These are phyloP conservation scores for Boletus subcaerulescens DNA, from an alignment of 768 basidiomycete species.

Conservation along the genomic window DNA sequence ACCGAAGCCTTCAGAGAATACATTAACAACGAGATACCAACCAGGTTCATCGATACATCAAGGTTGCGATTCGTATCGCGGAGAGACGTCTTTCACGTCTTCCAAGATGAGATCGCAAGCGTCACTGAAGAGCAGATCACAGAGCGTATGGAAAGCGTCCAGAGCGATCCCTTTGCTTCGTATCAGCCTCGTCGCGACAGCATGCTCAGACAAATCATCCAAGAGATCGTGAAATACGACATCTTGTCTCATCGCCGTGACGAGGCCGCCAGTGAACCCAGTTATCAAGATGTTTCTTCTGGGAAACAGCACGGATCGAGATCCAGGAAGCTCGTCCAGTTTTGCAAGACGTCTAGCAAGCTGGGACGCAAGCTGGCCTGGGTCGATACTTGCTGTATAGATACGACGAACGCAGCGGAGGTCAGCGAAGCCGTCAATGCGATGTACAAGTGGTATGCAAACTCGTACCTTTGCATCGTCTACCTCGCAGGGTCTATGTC, in stretches of 20 bases:
- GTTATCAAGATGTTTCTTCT: not conserved
- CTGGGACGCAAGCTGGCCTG: conserved; percentile 7
- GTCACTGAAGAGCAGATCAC: conserved; percentile 4
- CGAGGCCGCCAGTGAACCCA: conserved; percentile 6
- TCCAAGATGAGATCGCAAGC: conserved; percentile 1
- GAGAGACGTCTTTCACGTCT: conserved; percentile 1
- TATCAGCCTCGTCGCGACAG: conserved; percentile 2
- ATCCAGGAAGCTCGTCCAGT: conserved; percentile 2
- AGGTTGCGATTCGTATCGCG: conserved; percentile 5
- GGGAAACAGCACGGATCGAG: not conserved
- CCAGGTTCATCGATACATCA: conserved; percentile 6
- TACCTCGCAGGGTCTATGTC: conserved; percentile 8
- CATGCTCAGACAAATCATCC: conserved; percentile 9
- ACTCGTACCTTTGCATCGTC: conserved; percentile 19
- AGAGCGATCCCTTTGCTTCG: not conserved
- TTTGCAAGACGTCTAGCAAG: conserved; percentile 1
- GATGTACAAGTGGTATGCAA: conserved; percentile 26
- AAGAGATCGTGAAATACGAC: conserved; percentile 9
- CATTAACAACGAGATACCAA: conserved; percentile 12
- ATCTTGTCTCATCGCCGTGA: conserved; percentile 16
- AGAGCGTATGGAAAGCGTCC: not conserved
- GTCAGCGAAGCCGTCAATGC: conserved; percentile 19
- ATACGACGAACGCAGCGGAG: conserved; percentile 13
- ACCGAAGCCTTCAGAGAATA: conserved; percentile 5
- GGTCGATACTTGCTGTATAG: conserved; percentile 23